A percentile compares a stretch with the other conserved stretches of the same genome.
phyloP scores from a whole-genome alignment of 2,329 filamentous ascomycete species.

The Calonectria ilicicola region DNA sequence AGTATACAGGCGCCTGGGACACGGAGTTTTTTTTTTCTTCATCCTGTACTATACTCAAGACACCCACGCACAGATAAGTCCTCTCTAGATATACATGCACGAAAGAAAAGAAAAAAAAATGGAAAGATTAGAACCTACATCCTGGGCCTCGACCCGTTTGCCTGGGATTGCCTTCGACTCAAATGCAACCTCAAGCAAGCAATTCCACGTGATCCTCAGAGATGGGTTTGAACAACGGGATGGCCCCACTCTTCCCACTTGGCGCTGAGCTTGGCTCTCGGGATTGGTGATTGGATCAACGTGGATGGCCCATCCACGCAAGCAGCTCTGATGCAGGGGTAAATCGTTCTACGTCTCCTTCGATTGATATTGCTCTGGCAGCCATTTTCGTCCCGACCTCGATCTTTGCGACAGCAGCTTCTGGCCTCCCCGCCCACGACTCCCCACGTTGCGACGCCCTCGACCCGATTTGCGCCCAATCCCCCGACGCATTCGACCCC shows the following conservation, averaged over 20 bases:
- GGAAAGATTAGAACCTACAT: neutral
- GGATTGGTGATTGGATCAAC: constrained; percentile 21
- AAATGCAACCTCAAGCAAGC: neutral
- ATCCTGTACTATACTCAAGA: neutral
- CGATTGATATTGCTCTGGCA: constrained; percentile 31
- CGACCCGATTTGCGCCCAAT: neutral
- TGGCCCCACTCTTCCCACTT: constrained; percentile 34
- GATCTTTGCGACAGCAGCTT: neutral
- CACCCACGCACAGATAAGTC: neutral
- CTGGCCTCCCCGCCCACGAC: neutral
- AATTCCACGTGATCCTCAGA: constrained; percentile 18
- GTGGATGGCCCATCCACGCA: constrained; percentile 25
- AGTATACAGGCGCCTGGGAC: neutral
- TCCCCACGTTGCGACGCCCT: neutral
- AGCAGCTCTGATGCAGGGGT: constrained; percentile 35
- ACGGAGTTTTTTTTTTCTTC: constrained; percentile 1
- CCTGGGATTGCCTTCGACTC: neutral
- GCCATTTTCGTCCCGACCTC: constrained; percentile 16
- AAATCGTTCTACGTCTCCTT: constrained; percentile 28
- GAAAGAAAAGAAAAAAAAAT: neutral
- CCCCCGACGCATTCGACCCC: constrained; percentile 5
- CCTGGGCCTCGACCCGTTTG: neutral
- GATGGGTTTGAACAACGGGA: neutral
- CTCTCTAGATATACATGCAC: constrained; percentile 3
- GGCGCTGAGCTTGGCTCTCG: constrained; percentile 23